Conservation (phyloP, 371 early-diverging fungal species). For the Mortierella sp. region DNA sequence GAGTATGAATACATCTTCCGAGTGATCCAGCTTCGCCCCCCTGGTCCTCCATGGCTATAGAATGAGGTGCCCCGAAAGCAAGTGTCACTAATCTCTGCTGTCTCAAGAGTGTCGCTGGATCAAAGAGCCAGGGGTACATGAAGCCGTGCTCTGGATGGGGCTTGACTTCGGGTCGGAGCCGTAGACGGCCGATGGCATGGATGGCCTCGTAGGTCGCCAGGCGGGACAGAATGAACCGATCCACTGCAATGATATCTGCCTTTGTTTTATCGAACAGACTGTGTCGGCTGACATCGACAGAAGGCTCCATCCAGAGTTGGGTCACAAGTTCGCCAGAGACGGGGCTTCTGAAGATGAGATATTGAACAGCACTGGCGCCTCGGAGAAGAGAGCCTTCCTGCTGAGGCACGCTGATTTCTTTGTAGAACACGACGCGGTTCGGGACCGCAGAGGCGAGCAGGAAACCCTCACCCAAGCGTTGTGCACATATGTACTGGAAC, state of each 20-base stretch:
- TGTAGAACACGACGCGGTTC: conserved; percentile 71
- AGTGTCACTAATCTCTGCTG: conserved; percentile 51
- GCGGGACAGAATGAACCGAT: conserved; percentile 67
- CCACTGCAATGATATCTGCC: conserved; percentile 62
- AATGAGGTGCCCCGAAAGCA: conserved; percentile 35
- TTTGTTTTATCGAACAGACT: conserved; percentile 57
- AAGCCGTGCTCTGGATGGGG: conserved; percentile 24
- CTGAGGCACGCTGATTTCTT: conserved; percentile 57
- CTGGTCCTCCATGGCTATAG: conserved; percentile 2
- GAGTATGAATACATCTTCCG: conserved; percentile 35
- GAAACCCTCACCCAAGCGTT: conserved; percentile 73
- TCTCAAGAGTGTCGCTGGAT: conserved; percentile 48
- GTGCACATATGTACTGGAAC: conserved; percentile 70
- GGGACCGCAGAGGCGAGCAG: conserved; percentile 62
- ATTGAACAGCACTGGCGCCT: conserved; percentile 65
- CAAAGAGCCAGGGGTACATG: conserved; percentile 55
- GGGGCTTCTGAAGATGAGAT: conserved; percentile 70
- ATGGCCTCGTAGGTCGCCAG: conserved; percentile 79
- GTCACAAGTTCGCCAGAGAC: conserved; percentile 66
- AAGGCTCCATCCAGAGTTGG: conserved; percentile 83
- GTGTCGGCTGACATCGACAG: conserved; percentile 28
- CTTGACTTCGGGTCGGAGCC: conserved; percentile 36
- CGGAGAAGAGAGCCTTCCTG: conserved; percentile 27
- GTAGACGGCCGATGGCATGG: conserved; percentile 65
- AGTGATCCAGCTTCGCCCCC: not conserved